phyloP scores from a whole-genome alignment of 768 basidiomycete genomes.

The Podaxis pistillaris region DNA sequence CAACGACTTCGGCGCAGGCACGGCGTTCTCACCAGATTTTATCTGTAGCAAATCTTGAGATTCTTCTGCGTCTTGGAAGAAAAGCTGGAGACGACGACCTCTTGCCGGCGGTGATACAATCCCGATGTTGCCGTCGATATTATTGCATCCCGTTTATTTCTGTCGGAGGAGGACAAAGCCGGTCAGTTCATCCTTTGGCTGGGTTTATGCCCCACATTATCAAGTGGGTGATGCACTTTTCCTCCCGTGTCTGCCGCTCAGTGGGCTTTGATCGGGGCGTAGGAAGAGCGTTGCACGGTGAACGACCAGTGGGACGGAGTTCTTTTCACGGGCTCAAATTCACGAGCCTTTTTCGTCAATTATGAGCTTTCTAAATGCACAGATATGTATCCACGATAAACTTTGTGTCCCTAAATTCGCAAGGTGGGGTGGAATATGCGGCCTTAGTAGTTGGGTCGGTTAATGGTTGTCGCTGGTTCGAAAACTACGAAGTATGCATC shows the following conservation, averaged over 20 bases:
- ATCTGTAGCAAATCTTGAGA: not conserved
- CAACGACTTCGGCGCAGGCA: not conserved
- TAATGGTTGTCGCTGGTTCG: not conserved
- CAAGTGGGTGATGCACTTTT: not conserved
- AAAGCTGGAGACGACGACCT: not conserved
- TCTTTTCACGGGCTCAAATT: not conserved
- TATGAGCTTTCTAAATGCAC: not conserved
- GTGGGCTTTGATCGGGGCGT: constrained; percentile 2
- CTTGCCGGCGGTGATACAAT: constrained; percentile 7
- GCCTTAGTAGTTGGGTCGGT: not conserved
- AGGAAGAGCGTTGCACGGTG: not conserved
- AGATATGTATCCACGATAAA: not conserved
- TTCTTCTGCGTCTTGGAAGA: not conserved
- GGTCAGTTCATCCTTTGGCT: too few species aligned
- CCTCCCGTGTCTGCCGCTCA: not conserved
- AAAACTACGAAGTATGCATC: not conserved
- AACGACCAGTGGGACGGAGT: not conserved
- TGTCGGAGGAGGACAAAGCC: too few species aligned
- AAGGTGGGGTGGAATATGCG: not conserved
- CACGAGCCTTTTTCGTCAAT: not conserved
- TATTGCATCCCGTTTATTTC: not conserved
- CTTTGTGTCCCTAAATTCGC: not conserved
- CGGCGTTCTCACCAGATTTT: constrained; percentile 4
- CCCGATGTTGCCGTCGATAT: not conserved
- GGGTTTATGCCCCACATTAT: too few species aligned